phyloP scores from a whole-genome alignment of 169 alveolate species.

The Fabrea salina region DNA sequence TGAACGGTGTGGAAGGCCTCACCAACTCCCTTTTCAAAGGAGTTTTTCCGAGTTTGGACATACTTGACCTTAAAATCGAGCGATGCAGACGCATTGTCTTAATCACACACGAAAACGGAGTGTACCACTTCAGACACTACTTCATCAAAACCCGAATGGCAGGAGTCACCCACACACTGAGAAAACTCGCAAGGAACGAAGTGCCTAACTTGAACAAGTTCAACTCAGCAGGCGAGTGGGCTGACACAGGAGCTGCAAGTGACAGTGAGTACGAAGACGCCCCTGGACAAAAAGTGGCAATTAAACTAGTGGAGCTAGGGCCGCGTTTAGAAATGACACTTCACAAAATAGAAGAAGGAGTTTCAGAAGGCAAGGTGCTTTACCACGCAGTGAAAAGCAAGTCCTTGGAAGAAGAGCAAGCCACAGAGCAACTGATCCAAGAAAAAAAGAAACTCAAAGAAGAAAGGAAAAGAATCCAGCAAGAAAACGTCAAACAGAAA shows the following conservation, averaged over 20 bases:
- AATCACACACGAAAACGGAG: slow-evolving; percentile 45
- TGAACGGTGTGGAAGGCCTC: slow-evolving; percentile 71
- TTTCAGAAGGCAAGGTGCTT: slow-evolving; percentile 73
- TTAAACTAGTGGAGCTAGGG: slow-evolving; percentile 74
- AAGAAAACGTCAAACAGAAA: slow-evolving; percentile 67
- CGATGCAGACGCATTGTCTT: slow-evolving; percentile 73
- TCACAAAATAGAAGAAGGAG: slow-evolving; percentile 78
- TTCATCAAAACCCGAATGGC: slow-evolving; percentile 60
- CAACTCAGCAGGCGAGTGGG: slow-evolving; percentile 67
- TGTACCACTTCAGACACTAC: slow-evolving; percentile 70
- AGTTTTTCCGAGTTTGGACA: not conserved
- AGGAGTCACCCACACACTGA: slow-evolving; percentile 65
- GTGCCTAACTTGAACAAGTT: slow-evolving; percentile 55
- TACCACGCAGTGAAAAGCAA: slow-evolving; percentile 60
- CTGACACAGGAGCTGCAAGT: slow-evolving; percentile 47
- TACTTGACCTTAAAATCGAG: slow-evolving; percentile 50
- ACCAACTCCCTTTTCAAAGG: slow-evolving; percentile 55
- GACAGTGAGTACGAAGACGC: slow-evolving; percentile 59
- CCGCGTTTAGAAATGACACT: slow-evolving; percentile 66
- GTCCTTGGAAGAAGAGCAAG: slow-evolving; percentile 53
- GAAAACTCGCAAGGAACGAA: slow-evolving; percentile 57
- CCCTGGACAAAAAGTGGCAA: slow-evolving; percentile 54
- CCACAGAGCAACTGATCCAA: slow-evolving; percentile 37
- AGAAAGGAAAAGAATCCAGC: slow-evolving; percentile 57
- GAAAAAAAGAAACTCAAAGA: slow-evolving; percentile 58